Evolutionary conservation across 192 early-diverging fungal species (phyloP), one percentile per base, ranked within the genome.

Genomic region (Entophlyctis luteolus): DNA sequence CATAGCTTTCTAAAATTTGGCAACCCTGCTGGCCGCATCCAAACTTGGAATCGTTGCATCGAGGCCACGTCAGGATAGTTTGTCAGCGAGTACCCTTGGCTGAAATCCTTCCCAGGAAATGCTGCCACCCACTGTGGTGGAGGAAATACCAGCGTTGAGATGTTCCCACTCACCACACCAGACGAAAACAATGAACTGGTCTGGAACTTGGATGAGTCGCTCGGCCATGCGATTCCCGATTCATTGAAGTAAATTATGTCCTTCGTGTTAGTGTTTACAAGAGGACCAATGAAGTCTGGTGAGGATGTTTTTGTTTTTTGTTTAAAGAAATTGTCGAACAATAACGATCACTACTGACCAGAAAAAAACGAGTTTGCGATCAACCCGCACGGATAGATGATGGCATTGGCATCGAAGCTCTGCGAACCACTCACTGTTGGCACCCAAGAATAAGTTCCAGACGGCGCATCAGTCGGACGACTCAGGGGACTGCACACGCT

Each of bases 341-440:
- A n/a, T n/a, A n/a, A n/a, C n/a, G n/a, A n/a, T n/a, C n/a, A n/a
- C n/a, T n/a, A n/a, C n/a, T n/a, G n/a, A 93, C 93, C 93, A 75
- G 94, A 95, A 74, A 99, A 99, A 55, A 93, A 78, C 1, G 96
- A 98, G 74, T 98, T 98, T 20, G 96, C 97, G 77, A 99, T 96
- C 52, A 98, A 83, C 0, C 97, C 97, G 70, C 97, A 99, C 28
- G 97, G 97, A 74, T 95, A 99, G 59, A 89, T 88, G 59, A 78
- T 65, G 3, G 81, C 71, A n/a, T 59, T 59, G 1, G 66, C 2
- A 38, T 60, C 37, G 28, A 59, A 60, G 10, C 35, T 48, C 22
- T 55, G 32, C 10, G 27, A 31, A n/a, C 48, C 49, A 37, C 53
- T 54, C 28, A 42, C 42, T 20, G 18, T 62, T 3, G 42, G 39